Conservation (phyloP, 371 early-diverging fungal genomes). For the Antonospora locustae region DNA sequence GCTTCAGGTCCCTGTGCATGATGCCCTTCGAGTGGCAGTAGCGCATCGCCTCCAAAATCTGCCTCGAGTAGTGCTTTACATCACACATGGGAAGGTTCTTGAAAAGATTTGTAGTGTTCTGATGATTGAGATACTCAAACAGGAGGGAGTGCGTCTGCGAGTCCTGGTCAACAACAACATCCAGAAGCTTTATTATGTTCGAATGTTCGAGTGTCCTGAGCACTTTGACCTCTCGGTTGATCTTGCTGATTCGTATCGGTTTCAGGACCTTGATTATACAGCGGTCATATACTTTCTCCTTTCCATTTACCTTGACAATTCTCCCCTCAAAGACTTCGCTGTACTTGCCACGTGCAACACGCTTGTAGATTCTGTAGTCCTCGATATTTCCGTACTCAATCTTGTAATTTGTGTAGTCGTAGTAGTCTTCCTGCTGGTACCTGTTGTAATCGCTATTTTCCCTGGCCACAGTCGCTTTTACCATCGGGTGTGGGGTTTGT, state of each 20-base stretch:
- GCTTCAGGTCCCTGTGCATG: slow-evolving; percentile 99
- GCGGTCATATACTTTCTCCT: slow-evolving; percentile 58
- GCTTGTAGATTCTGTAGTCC: slow-evolving; percentile 81
- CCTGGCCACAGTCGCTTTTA: slow-evolving; percentile 27
- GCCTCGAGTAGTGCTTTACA: slow-evolving; percentile 79
- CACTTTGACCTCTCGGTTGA: slow-evolving; percentile 91
- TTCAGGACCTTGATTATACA: slow-evolving; percentile 95
- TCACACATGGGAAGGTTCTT: slow-evolving; percentile 72
- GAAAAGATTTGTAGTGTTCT: slow-evolving; percentile 64
- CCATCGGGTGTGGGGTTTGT: too few relatives aligned
- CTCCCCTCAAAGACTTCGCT: slow-evolving; percentile 95
- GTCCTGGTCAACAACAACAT: slow-evolving; percentile 75
- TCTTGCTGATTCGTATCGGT: slow-evolving; percentile 94
- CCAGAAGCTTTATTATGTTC: slow-evolving; percentile 75
- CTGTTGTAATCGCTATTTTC: slow-evolving; percentile 31
- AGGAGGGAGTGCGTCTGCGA: slow-evolving; percentile 82
- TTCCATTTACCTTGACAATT: slow-evolving; percentile 56
- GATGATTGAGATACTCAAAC: slow-evolving; percentile 77
- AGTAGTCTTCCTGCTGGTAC: slow-evolving; percentile 35
- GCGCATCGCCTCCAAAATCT: slow-evolving; percentile 85
- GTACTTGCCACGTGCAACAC: slow-evolving; percentile 95
- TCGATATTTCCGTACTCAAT: slow-evolving; percentile 57
- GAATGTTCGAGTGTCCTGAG: slow-evolving; percentile 83
- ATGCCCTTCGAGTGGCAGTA: slow-evolving; percentile 92
- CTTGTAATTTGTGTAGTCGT: slow-evolving; percentile 46